Percentiles rank a stretch among this genome's conserved stretches.
Evolutionary conservation across 1,139 yeast species (phyloP).

Genomic region (Lodderomyces jiufengensis): DNA sequence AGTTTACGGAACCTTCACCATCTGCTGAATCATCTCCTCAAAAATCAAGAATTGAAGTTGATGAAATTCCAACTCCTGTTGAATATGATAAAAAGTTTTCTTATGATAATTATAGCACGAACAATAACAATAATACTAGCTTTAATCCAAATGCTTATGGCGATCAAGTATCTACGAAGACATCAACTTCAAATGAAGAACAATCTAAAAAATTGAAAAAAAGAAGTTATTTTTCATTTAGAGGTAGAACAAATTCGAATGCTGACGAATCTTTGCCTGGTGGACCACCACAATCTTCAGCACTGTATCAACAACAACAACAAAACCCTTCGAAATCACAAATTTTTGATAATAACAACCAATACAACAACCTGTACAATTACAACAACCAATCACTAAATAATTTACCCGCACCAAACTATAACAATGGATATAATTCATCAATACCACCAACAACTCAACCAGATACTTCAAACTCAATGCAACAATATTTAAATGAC

Average conservation of each 20-base stretch:
- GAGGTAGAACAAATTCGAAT: conserved; percentile 23
- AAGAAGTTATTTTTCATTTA: conserved; percentile 59
- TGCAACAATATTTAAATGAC: conserved; percentile 38
- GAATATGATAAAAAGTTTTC: conserved; percentile 16
- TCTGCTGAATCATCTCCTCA: conserved; percentile 13
- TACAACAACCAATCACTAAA: not conserved
- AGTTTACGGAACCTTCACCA: conserved; percentile 24
- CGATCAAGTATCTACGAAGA: conserved; percentile 13
- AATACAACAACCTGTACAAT: conserved; percentile 7
- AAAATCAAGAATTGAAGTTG: conserved; percentile 10
- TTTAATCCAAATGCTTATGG: not conserved
- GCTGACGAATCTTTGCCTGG: conserved; percentile 3
- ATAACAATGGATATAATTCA: not conserved
- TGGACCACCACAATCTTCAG: not conserved
- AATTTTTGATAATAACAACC: conserved; percentile 4
- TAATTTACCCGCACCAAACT: not conserved
- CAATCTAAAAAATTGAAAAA: conserved; percentile 32
- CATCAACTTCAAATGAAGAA: conserved; percentile 8
- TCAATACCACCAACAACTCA: not conserved
- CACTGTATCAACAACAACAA: not conserved
- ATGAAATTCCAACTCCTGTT: conserved; percentile 12
- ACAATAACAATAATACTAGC: conserved; percentile 11
- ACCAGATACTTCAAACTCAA: conserved; percentile 16
- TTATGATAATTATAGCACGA: conserved; percentile 5
- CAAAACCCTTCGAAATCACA: conserved; percentile 2